Conservation (phyloP, 2,329 filamentous ascomycete species). For the Dissoconium aciculare region DNA sequence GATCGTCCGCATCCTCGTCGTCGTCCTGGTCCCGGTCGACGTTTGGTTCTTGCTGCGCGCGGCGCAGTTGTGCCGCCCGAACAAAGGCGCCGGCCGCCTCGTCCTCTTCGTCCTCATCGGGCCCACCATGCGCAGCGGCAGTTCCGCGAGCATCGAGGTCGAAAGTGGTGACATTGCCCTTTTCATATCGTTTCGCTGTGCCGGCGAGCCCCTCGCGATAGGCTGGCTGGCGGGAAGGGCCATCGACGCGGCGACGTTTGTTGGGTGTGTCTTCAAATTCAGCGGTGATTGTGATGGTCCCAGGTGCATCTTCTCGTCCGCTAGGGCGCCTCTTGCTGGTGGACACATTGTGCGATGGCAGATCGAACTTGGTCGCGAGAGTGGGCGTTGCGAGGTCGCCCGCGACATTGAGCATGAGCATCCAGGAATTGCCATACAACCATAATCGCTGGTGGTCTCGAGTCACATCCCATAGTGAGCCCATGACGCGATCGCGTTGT, state of each 20-base stretch:
- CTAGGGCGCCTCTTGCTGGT: constrained; percentile 16
- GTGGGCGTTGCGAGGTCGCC: too few species aligned
- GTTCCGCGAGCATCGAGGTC: constrained; percentile 14
- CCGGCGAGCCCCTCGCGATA: constrained; percentile 3
- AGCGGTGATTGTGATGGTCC: too few species aligned
- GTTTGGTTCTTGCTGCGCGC: constrained; percentile 27
- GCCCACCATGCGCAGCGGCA: too few species aligned
- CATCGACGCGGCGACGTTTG: constrained; percentile 19
- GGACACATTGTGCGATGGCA: too few species aligned
- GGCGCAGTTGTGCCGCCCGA: constrained; percentile 19
- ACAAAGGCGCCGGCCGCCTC: constrained; percentile 1
- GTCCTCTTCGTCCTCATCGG: constrained; percentile 13
- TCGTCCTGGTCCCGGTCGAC: constrained; percentile 29
- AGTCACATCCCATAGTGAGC: constrained; percentile 62
- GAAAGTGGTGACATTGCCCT: constrained; percentile 18
- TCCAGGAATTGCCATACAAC: constrained; percentile 73
- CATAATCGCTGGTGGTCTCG: constrained; percentile 50
- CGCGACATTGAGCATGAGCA: constrained; percentile 82
- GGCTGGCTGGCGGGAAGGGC: constrained; percentile 14
- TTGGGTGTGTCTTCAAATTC: constrained; percentile 10
- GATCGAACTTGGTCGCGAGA: too few species aligned
- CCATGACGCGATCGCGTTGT: constrained; percentile 67
- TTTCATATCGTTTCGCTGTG: constrained; percentile 9
- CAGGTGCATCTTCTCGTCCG: not conserved
- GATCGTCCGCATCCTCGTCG: constrained; percentile 19